Base-by-base conservation (phyloP, 2,329 filamentous ascomycete genomes). In the Penicillium hesseltinei region DNA sequence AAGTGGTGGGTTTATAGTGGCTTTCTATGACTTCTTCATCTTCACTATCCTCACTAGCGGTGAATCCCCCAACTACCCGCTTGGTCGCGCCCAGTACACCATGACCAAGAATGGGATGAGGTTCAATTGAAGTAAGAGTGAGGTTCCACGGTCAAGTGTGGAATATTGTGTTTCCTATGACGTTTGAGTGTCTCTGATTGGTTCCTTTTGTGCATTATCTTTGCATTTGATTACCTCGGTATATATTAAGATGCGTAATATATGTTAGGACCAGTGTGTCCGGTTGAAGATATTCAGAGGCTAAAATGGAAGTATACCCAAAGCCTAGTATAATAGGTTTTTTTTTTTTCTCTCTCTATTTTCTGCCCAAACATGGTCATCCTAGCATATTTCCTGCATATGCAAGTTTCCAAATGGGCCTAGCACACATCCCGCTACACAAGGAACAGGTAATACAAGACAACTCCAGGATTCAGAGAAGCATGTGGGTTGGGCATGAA, bases 1-100 rank as follows among this genome's bases (percentile, higher is more conserved):
- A 21, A 60, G 59, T 44, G 80, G 75, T 11, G 73, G 71, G 27
- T 72, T 79, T 27, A 69, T 29, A 77, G 40, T 78, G 79, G 69
- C 9, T 79, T 81, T 59, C 67, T 82, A 57, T 66, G 81, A 82
- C 65, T 73, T 77, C 59, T 77, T 75, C 62, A 81, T 78, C 61
- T 82, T 82, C 62, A 78, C 77, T 0, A 81, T 78, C 61, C 82
- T 82, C 62, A 78, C 77, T 0, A 77, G 78, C 5, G 80, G 79
- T 0, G 80, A 82, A 63, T 78, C 74, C 43, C 81, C 80, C 15
- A 83, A 80, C 68, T 79, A 83, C 69, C 78, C 77, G 3, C 76
- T 78, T 27, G 72, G 72, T 58, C 69, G 76, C 46, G 77, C 75
- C 8, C 69, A 74, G 63, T 69, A 77, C 33, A 73, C 74, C 2